Evolutionary conservation across 768 basidiomycete genomes (phyloP).

Genomic region (Guyanaporus albipodus): DNA sequence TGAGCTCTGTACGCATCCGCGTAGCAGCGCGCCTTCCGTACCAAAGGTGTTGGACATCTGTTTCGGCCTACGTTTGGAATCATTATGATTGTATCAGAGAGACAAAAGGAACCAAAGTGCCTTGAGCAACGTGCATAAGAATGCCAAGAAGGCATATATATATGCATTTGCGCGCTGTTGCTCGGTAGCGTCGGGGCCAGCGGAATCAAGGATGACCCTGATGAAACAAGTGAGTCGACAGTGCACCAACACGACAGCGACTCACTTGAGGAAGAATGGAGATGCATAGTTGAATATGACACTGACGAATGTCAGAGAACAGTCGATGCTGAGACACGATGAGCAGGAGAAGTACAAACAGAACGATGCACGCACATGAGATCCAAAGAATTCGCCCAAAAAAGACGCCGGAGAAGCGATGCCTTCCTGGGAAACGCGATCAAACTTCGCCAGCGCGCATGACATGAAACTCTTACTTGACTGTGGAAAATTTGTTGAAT

Average conservation of each 20-base stretch:
- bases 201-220: conserved; percentile 57
- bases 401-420: conserved; percentile 41
- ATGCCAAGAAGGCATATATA: conserved; percentile 74
- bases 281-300: conserved; percentile 74
- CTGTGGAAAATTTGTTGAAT: conserved; percentile 44
- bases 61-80: conserved; percentile 41
- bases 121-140: conserved; percentile 46
- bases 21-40: conserved; percentile 71
- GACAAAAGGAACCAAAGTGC: conserved; percentile 2
- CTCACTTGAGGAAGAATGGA: conserved; percentile 82
- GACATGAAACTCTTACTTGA: conserved; percentile 13
- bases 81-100: not conserved
- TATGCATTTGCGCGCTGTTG: conserved; percentile 61
- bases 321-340: conserved; percentile 49
- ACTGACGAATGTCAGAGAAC: conserved; percentile 59
- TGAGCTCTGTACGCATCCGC: conserved; percentile 72
- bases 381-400: conserved; percentile 45
- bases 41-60: conserved; percentile 77
- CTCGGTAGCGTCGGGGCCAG: conserved; percentile 41
- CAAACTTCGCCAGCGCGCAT: not conserved
- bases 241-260: not conserved
- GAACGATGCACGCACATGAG: conserved; percentile 28
- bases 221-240: not conserved
- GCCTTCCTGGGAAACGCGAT: conserved; percentile 14
- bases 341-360: not conserved